phyloP scores from a whole-genome alignment of 768 basidiomycete genomes.

The Aureoboletus auriporus region DNA sequence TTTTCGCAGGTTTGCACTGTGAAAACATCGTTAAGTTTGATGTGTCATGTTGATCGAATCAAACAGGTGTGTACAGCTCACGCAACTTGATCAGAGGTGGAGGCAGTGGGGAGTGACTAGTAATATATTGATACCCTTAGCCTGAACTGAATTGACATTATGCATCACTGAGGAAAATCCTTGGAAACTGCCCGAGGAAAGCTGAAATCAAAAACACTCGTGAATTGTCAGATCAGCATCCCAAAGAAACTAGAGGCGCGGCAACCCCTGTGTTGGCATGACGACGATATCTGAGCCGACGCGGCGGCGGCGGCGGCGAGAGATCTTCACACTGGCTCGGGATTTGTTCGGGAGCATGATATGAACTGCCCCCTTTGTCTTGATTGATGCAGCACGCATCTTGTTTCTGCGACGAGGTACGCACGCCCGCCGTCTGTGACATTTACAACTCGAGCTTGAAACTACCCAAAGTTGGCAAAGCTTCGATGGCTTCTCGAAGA shows the following conservation, averaged over 20 bases:
- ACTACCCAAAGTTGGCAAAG: slow-evolving; percentile 61
- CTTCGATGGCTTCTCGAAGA: slow-evolving; percentile 87
- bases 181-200: slow-evolving; percentile 69
- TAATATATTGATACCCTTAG: too few relatives aligned
- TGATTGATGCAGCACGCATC: slow-evolving; percentile 51
- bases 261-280: slow-evolving; percentile 69
- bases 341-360: slow-evolving; percentile 23
- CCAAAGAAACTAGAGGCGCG: slow-evolving; percentile 50
- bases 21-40: slow-evolving; percentile 46
- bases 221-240: slow-evolving; percentile 23
- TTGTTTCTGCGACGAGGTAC: slow-evolving; percentile 56
- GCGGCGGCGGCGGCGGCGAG: slow-evolving; percentile 29
- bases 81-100: slow-evolving; percentile 49
- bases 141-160: slow-evolving; percentile 28
- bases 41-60: not conserved
- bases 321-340: slow-evolving; percentile 60
- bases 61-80: not conserved
- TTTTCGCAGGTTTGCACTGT: slow-evolving; percentile 48
- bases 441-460: slow-evolving; percentile 69
- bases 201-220: slow-evolving; percentile 66
- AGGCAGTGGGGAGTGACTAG: slow-evolving; percentile 37
- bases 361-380: not conserved
- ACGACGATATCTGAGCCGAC: slow-evolving; percentile 62
- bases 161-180: slow-evolving; percentile 48
- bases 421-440: slow-evolving; percentile 55